Evolutionary conservation across 78 protist genomes (phyloP).

Genomic region (Dictyostelium discoideum): dicty_2.7 NC_007088.5:268501-269000

Average conservation of each 20-base stretch:
- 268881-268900: neutral
- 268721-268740: neutral
- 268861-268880: neutral
- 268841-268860: conserved; percentile 7
- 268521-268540: conserved; percentile 17
- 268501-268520: conserved; percentile 4
- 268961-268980: neutral
- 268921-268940: conserved; percentile 35
- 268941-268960: neutral
- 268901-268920: conserved; percentile 21
- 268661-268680: conserved; percentile 48
- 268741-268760: conserved; percentile 49
- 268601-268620: neutral
- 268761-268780: conserved; percentile 51
- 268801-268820: neutral
- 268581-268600: neutral
- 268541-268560: conserved; percentile 63
- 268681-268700: neutral
- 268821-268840: neutral
- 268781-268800: neutral
- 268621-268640: conserved; percentile 32
- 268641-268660: conserved; percentile 35
- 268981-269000: neutral
- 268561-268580: conserved; percentile 48
- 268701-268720: neutral